These are phyloP conservation scores for Bolboschoenoplectus hybrid DNA, from an alignment of 202 grass and related monocot genomes.

Conservation along the genomic window DNA sequence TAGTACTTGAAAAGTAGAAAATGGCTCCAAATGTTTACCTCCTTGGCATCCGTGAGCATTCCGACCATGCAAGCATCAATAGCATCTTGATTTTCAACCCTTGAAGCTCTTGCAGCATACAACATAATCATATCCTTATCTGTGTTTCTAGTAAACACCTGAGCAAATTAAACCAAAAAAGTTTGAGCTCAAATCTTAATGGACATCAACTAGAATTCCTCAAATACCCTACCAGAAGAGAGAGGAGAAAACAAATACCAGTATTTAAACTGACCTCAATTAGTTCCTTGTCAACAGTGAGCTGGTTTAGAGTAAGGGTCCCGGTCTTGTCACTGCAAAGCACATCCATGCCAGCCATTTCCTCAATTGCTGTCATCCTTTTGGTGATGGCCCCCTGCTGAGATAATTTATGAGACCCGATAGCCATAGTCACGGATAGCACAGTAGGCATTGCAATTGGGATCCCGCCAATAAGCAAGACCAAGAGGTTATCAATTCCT, in stretches of 20 bases:
- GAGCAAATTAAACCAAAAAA: slow-evolving; percentile 12
- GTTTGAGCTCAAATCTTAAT: slow-evolving; percentile 1
- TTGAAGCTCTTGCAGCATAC: slow-evolving; percentile 67
- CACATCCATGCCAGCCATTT: slow-evolving; percentile 91
- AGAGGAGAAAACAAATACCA: neutral
- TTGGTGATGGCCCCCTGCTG: slow-evolving; percentile 89
- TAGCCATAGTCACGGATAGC: slow-evolving; percentile 89
- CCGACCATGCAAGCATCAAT: slow-evolving; percentile 79
- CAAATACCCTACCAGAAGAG: neutral
- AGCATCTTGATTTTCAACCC: slow-evolving; percentile 90
- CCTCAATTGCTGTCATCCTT: slow-evolving; percentile 92
- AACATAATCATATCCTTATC: slow-evolving; percentile 60
- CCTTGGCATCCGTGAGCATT: slow-evolving; percentile 75
- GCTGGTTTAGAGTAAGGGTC: slow-evolving; percentile 79
- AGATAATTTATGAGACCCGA: slow-evolving; percentile 72
- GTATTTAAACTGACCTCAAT: slow-evolving; percentile 47
- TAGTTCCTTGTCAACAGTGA: slow-evolving; percentile 58
- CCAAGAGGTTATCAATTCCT: slow-evolving; percentile 85
- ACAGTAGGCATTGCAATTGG: slow-evolving; percentile 95
- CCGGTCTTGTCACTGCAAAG: slow-evolving; percentile 94
- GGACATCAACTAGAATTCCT: neutral
- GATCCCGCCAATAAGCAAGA: slow-evolving; percentile 84
- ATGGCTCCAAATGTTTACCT: slow-evolving; percentile 37
- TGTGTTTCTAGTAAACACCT: slow-evolving; percentile 46
- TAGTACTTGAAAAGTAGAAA: neutral